Percentiles rank a stretch among this genome's conserved stretches.
phyloP scores from a whole-genome alignment of 2,329 filamentous ascomycete species.

The Anthostomella pinea region DNA sequence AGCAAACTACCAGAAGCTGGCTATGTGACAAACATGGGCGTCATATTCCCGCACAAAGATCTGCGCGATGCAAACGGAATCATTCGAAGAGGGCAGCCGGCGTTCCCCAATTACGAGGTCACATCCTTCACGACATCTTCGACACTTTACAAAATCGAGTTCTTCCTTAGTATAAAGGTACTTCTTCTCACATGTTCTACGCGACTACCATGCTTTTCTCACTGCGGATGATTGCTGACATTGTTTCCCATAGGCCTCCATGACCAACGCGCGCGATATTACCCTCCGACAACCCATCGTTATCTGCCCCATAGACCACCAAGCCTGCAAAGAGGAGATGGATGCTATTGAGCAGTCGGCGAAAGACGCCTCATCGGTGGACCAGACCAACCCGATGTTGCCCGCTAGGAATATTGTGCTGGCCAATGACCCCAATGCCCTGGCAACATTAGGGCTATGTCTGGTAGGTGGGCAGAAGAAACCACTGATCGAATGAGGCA shows the following conservation, averaged over 20 bases:
- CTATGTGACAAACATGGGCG: slow-evolving; percentile 86
- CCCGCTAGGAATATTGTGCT: slow-evolving; percentile 80
- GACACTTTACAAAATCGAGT: slow-evolving; percentile 96
- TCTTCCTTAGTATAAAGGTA: slow-evolving; percentile 93
- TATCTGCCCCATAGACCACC: slow-evolving; percentile 91
- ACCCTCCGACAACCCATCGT: slow-evolving; percentile 87
- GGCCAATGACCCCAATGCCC: slow-evolving; percentile 66
- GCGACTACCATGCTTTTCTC: background rate
- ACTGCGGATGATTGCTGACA: slow-evolving; percentile 12
- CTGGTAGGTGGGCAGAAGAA: slow-evolving; percentile 63
- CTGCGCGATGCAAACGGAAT: slow-evolving; percentile 83
- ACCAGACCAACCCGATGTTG: slow-evolving; percentile 89
- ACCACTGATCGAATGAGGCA: slow-evolving; percentile 58
- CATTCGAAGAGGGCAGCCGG: slow-evolving; percentile 77
- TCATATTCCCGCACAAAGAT: slow-evolving; percentile 89
- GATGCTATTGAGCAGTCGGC: slow-evolving; percentile 95
- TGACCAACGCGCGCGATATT: slow-evolving; percentile 86
- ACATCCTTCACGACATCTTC: slow-evolving; percentile 91
- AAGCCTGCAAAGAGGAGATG: slow-evolving; percentile 97
- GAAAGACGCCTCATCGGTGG: slow-evolving; percentile 84
- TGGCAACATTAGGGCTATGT: slow-evolving; percentile 61
- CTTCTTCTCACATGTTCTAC: too few relatives aligned
- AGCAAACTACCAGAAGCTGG: slow-evolving; percentile 86
- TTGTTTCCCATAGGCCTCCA: slow-evolving; percentile 63
- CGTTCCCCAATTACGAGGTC: slow-evolving; percentile 86